A percentile compares a stretch with the other conserved stretches of the same genome.
Conservation (phyloP, 768 basidiomycete species). For the Pholiota microspora region DNA sequence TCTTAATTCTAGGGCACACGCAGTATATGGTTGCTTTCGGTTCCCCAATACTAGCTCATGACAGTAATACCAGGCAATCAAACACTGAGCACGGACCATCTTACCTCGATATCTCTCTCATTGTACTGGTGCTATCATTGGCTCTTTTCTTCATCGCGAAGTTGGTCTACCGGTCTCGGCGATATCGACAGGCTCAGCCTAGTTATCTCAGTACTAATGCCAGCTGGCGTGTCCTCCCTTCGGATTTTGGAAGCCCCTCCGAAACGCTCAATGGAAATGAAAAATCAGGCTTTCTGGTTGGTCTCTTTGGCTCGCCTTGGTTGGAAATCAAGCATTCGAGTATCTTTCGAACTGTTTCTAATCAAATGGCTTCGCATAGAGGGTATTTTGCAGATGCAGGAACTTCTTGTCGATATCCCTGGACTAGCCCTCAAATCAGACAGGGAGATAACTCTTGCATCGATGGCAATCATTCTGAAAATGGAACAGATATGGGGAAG, state of each 20-base stretch:
- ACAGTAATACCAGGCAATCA: not conserved
- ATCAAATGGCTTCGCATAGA: not conserved
- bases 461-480: no score
- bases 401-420: not conserved
- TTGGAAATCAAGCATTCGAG: slow-evolving; percentile 37
- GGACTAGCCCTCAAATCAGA: no score
- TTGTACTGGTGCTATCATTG: slow-evolving; percentile 10
- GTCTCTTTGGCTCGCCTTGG: slow-evolving; percentile 43
- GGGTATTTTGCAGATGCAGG: not conserved
- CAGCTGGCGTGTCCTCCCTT: not conserved
- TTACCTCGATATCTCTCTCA: slow-evolving; percentile 5
- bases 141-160: slow-evolving; percentile 18
- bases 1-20: not conserved
- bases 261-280: slow-evolving; percentile 2
- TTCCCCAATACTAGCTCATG: not conserved
- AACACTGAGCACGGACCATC: not conserved
- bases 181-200: not conserved
- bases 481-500: no score
- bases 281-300: slow-evolving; percentile 39
- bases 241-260: not conserved
- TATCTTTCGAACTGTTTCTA: slow-evolving; percentile 2
- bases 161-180: slow-evolving; percentile 17
- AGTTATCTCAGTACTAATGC: not conserved
- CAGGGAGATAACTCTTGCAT: no score
- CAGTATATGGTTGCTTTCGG: not conserved